Evolutionary conservation across 2,329 filamentous ascomycete species (phyloP).

Genomic region (Fusarium avenaceum): DNA sequence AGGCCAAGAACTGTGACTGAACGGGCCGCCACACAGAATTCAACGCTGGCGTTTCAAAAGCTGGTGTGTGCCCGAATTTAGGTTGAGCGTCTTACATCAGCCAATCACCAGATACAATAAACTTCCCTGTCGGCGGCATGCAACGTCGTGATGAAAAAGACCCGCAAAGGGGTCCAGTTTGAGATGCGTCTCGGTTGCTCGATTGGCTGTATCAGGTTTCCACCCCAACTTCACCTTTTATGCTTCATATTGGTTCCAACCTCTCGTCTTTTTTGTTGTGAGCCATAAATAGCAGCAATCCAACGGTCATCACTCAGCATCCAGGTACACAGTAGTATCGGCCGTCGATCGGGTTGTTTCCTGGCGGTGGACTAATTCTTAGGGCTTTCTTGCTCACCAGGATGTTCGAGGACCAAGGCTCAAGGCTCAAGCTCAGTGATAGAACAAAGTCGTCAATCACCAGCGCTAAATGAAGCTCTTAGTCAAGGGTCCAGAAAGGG

Average conservation of each 20-base stretch:
- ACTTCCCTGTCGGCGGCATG: conserved; percentile 49
- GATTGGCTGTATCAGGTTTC: conserved; percentile 43
- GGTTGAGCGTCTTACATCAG: conserved; percentile 34
- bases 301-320: conserved; percentile 16
- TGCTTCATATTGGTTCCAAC: conserved; percentile 41
- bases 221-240: conserved; percentile 44
- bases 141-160: conserved; percentile 28
- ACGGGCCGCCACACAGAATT: conserved; percentile 44
- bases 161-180: conserved; percentile 44
- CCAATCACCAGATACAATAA: conserved; percentile 54
- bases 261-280: conserved; percentile 21
- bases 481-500: conserved; percentile 29
- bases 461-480: conserved; percentile 35
- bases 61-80: conserved; percentile 26
- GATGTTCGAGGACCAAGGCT: conserved; percentile 10
- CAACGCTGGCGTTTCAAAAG: conserved; percentile 50
- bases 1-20: conserved; percentile 21
- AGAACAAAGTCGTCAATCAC: conserved; percentile 22
- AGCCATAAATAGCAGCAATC: conserved; percentile 44
- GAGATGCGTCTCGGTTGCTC: conserved; percentile 42
- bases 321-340: conserved; percentile 8
- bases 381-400: conserved; percentile 25
- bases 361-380: conserved; percentile 36
- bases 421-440: conserved; percentile 23
- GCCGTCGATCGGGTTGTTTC: conserved; percentile 39